These are phyloP conservation scores for Solanum corneliomulleri DNA, from an alignment of 257 asterid genomes.

Conservation along the genomic window DNA sequence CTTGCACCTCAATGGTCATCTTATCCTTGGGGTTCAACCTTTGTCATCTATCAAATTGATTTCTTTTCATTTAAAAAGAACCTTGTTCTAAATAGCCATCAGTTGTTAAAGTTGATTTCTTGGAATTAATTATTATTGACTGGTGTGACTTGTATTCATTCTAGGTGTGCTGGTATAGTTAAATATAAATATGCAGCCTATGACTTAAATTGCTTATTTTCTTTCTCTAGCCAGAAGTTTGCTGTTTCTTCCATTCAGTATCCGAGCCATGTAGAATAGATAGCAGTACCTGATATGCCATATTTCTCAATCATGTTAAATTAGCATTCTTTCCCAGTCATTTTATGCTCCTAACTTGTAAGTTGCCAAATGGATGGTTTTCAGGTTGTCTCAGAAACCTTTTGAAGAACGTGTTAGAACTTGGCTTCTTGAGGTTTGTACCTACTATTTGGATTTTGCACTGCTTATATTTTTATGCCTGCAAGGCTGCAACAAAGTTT, in stretches of 20 bases:
- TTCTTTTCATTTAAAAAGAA: background rate
- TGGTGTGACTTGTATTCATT: background rate
- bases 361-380: constrained; percentile 12
- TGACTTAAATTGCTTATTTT: background rate
- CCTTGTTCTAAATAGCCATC: background rate
- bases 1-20: background rate
- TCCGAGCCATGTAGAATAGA: background rate
- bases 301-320: background rate
- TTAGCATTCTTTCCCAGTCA: background rate
- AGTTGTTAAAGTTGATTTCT: background rate
- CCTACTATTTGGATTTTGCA: background rate
- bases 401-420: constrained; percentile 55
- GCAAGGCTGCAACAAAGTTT: background rate
- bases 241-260: background rate
- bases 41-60: background rate
- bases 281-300: background rate
- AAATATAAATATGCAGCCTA: background rate
- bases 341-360: background rate
- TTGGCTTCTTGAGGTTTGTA: constrained; percentile 60
- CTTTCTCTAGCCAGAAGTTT: background rate
- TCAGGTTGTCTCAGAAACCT: constrained; percentile 61
- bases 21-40: background rate
- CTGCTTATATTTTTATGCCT: background rate
- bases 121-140: background rate
- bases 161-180: background rate